Evolutionary conservation across 306 rosid species (phyloP).

Genomic region (Medicago arabica): DNA sequence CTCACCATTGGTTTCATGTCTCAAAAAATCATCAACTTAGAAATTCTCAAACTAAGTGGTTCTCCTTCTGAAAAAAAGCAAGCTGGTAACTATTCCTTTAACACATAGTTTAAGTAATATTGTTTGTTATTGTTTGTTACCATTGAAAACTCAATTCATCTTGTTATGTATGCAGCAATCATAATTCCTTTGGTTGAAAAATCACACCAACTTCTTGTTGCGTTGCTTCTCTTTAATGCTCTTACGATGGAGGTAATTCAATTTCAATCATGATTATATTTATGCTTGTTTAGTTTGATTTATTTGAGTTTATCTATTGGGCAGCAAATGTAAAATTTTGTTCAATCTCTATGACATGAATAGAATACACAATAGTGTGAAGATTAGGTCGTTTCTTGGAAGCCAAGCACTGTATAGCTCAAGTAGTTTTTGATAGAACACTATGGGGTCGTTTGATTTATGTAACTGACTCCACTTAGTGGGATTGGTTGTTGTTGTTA

Average conservation of each 20-base stretch:
- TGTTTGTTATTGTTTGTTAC: no score
- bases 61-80: conserved; percentile 77
- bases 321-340: no score
- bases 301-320: background rate
- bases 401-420: no score
- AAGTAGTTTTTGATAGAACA: no score
- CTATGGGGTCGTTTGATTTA: no score
- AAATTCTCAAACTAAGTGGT: conserved; percentile 89
- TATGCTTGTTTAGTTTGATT: no score
- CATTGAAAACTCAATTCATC: background rate
- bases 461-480: no score
- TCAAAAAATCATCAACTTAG: conserved; percentile 87
- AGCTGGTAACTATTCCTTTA: conserved; percentile 54
- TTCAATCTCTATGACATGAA: no score
- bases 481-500: no score
- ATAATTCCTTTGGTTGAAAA: conserved; percentile 93
- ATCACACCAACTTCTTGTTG: conserved; percentile 97
- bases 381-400: no score
- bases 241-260: conserved; percentile 84
- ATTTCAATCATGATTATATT: background rate
- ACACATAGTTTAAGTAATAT: background rate
- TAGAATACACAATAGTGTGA: no score
- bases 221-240: conserved; percentile 92
- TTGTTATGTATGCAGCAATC: conserved; percentile 50
- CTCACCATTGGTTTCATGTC: conserved; percentile 97